Base-by-base conservation (phyloP, 2,329 filamentous ascomycete genomes). In the Thielaviopsis populi region DNA sequence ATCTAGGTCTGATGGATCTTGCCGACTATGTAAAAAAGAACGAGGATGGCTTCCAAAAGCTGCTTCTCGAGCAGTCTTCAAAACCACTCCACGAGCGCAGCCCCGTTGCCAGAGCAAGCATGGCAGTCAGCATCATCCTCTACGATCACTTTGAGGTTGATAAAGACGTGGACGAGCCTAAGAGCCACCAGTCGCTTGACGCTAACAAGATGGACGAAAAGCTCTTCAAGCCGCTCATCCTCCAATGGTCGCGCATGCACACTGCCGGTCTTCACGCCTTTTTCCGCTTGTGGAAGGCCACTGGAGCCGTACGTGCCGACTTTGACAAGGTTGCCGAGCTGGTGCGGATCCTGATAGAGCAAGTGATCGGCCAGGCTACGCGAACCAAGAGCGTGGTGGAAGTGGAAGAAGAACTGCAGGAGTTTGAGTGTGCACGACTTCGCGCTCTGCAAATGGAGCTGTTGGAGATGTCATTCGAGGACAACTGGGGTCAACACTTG, bases 121-220 rank as follows among this genome's bases (percentile, higher is more conserved):
- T 97, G 68, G 86, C 90, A 0, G 84, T 96, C 43, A 97, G 92
- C 1, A 81, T 87, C 69, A 89, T 95, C 43, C 76, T 99, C 2
- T 97, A 94, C 73, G 91, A 97, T 69, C 91, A 97, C 73, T 99
- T 99, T 70, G 91, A 96, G 66, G 88, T 97, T 46, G 91, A 95
- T 69, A 89, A 86, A 72, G 82, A 85, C 2, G 90, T 95, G 61
- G 87, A 92, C 68, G 91, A 95, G 69, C 79, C 83, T 15, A 87
- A 89, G 73, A 84, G 82, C 24, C 90, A 91, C 69, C 82, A 90
- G 67, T 79, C 85, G 10, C 74, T 91, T 60, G 90, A 95, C 68
- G 85, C 84, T 27, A 79, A 82, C 67, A 85, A 88, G 63, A 87
- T 91, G 68, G 86, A 94, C 69, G 92, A 97, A 72, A 87, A 85